Evolutionary conservation across 106 monocot genomes (phyloP).

Genomic region (Cymbidium sinense): DNA sequence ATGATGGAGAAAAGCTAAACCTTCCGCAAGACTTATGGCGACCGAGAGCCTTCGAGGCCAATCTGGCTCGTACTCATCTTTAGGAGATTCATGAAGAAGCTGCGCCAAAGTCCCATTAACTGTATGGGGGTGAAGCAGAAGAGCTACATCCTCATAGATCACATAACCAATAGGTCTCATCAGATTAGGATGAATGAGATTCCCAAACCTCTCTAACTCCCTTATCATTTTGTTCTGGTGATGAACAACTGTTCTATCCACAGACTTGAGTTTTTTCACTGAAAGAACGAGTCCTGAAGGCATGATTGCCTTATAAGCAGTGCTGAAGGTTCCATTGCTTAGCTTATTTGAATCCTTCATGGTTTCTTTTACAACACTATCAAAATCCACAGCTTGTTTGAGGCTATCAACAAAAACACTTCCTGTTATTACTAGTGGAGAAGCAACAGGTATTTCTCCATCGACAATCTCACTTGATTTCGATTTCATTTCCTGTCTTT

Average conservation of each 20-base stretch:
- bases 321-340: conserved; percentile 67
- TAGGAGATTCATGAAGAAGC: conserved; percentile 31
- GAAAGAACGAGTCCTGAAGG: conserved; percentile 68
- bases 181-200: conserved; percentile 52
- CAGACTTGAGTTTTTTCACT: conserved; percentile 68
- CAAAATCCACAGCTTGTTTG: conserved; percentile 78
- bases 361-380: conserved; percentile 49
- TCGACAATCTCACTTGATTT: conserved; percentile 25
- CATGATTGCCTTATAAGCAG: conserved; percentile 64
- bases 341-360: conserved; percentile 53
- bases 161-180: conserved; percentile 76
- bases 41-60: conserved; percentile 57
- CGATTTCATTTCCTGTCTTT: conserved; percentile 61
- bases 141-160: conserved; percentile 80
- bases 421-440: conserved; percentile 34
- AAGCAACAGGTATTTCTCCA: conserved; percentile 22
- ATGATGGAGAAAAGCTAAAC: conserved; percentile 69
- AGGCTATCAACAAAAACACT: conserved; percentile 65
- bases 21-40: conserved; percentile 65
- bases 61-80: conserved; percentile 27
- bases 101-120: conserved; percentile 68
- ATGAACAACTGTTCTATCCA: conserved; percentile 53
- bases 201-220: conserved; percentile 70
- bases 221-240: conserved; percentile 75
- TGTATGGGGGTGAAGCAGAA: conserved; percentile 66